Evolutionary conservation across 2,329 filamentous ascomycete genomes (phyloP), one percentile per base, ranked within the genome.

Genomic region (Venturia asperata): DNA sequence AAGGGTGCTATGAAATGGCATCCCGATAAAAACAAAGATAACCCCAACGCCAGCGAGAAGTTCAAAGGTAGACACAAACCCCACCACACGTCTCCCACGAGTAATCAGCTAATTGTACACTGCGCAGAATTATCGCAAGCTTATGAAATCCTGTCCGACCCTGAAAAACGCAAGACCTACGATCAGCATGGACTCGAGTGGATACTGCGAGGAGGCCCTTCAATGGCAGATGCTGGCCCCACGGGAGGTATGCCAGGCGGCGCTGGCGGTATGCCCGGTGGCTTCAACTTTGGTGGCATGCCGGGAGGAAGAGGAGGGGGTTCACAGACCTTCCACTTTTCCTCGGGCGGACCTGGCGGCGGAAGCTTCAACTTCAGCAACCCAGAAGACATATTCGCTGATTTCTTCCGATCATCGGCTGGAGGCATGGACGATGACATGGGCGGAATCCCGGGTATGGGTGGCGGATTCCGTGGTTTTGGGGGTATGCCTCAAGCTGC

Each of bases 21-120:
- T 74, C 94, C 94, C 7, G 94, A 99, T 82, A 99, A 97, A 83
- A 99, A 97, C 83, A 92, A 92, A 77, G 88, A 96, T 78, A 92
- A 93, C 71, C 87, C 92, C 39, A 80, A 86, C 63, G 91, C 93
- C 10, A 82, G 86, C 67, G 94, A 97, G 75, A 97, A 93, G 78
- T 99, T 99, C 83, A 99, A 99, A 80, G 83, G 83, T 83, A 77
- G 52, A 41, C 58, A 62, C 37, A 58, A 58, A 62, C 1, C 62
- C 21, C 67, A 34, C 60, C n/a, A 15, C 9, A 21, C 15, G 17
- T 19, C 37, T 6, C 11, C 21, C 1, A 19, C 6, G 37, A 21
- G 42, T 49, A 27, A 52, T 30, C 21, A 24, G 47, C 63, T 61
- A 61, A 58, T 27, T 17, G 13, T 37, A 47, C 42, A 52, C 60